Percentiles rank a stretch among this genome's conserved stretches.
These are phyloP conservation scores for Dendryphion nanum DNA, from an alignment of 2,329 filamentous ascomycete genomes.

Conservation along the genomic window DNA sequence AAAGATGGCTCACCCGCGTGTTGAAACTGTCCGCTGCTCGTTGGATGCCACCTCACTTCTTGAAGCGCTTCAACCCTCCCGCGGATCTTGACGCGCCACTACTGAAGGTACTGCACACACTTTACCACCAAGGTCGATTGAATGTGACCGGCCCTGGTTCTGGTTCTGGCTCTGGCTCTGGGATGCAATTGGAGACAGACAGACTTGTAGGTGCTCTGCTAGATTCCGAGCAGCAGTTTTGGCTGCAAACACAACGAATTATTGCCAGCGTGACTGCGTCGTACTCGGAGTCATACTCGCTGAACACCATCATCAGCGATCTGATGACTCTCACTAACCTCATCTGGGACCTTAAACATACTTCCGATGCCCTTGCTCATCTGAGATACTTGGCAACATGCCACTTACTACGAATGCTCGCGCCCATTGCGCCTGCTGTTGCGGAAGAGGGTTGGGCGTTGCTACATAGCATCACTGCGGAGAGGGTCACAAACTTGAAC, in stretches of 20 bases:
- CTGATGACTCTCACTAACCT: slow-evolving; percentile 78
- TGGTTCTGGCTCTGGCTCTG: not conserved
- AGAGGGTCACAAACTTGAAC: too few relatives aligned
- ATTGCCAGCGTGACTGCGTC: slow-evolving; percentile 67
- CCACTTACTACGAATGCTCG: slow-evolving; percentile 67
- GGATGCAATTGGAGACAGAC: not conserved
- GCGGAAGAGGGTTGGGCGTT: slow-evolving; percentile 77
- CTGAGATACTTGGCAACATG: slow-evolving; percentile 53
- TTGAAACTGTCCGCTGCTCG: slow-evolving; percentile 51
- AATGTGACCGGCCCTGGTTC: not conserved
- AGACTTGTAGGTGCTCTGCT: slow-evolving; percentile 14
- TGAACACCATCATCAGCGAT: slow-evolving; percentile 83
- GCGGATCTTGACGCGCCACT: slow-evolving; percentile 27
- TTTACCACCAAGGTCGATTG: slow-evolving; percentile 8
- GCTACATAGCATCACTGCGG: too few relatives aligned
- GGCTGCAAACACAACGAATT: slow-evolving; percentile 66
- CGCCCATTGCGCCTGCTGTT: slow-evolving; percentile 77
- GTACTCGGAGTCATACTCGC: slow-evolving; percentile 68
- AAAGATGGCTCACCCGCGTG: slow-evolving; percentile 73
- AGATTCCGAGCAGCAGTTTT: slow-evolving; percentile 47
- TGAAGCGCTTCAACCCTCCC: slow-evolving; percentile 17
- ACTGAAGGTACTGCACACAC: slow-evolving; percentile 12
- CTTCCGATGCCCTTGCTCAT: slow-evolving; percentile 38
- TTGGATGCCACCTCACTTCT: slow-evolving; percentile 18
- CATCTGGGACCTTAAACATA: slow-evolving; percentile 25